Conservation (phyloP, 169 alveolate genomes). For the Eimeria sp. region DNA sequence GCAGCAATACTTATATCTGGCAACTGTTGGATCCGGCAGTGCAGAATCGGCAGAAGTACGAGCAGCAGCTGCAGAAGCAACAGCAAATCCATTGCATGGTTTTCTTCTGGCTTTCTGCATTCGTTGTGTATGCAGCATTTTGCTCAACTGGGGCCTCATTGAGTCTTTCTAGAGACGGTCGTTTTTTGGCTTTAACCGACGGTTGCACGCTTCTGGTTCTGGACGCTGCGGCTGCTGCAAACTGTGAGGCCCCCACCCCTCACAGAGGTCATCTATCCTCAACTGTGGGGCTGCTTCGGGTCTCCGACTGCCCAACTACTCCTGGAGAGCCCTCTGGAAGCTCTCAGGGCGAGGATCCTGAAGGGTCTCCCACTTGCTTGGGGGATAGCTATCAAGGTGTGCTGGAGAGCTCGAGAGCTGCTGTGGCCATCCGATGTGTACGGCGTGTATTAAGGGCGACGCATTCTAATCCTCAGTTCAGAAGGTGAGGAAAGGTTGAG, state of each 20-base stretch:
- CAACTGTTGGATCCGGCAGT: neutral
- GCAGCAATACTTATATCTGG: neutral
- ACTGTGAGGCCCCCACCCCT: conserved; percentile 21
- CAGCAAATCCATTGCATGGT: neutral
- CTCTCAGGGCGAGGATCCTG: neutral
- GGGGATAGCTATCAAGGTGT: neutral
- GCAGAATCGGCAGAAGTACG: neutral
- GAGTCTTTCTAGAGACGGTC: neutral
- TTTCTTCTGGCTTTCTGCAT: neutral
- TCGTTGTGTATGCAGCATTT: neutral
- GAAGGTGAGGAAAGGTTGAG: neutral
- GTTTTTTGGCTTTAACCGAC: neutral
- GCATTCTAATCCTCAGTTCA: neutral
- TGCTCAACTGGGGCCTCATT: neutral
- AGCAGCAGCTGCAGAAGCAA: neutral
- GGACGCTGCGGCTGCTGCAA: conserved; percentile 38
- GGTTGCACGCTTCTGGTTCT: neutral
- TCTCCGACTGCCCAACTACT: conserved; percentile 28
- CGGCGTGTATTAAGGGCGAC: conserved; percentile 13
- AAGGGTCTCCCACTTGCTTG: neutral
- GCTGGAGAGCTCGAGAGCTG: neutral
- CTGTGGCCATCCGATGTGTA: neutral
- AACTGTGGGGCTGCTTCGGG: conserved; percentile 5
- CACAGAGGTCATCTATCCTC: conserved; percentile 28
- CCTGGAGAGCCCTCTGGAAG: neutral